Percentiles rank a stretch among this genome's conserved stretches.
phyloP scores from a whole-genome alignment of 495 filamentous ascomycete genomes.

The Aspergillus affinis region DNA sequence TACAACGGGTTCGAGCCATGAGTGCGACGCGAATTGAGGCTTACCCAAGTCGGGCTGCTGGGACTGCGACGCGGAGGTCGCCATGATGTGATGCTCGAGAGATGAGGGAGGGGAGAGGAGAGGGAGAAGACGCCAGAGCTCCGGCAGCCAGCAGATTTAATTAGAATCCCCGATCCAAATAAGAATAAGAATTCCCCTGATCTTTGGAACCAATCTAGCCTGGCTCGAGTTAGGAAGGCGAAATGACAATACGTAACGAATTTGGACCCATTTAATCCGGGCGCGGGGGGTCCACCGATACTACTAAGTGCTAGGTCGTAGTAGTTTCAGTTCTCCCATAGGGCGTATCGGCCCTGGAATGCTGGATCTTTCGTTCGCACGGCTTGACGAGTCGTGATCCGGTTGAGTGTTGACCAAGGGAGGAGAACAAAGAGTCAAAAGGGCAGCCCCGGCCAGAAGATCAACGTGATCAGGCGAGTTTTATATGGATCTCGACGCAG shows the following conservation, averaged over 20 bases:
- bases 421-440: too few species aligned
- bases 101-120: not conserved
- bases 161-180: not conserved
- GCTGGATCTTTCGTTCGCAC: not conserved
- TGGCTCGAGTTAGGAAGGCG: not conserved
- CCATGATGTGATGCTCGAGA: not conserved
- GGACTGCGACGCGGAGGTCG: not conserved
- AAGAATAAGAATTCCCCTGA: not conserved
- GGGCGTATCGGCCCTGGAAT: too few species aligned
- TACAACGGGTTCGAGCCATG: conserved; percentile 62
- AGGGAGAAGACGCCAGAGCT: not conserved
- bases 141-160: not conserved
- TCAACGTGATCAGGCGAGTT: too few species aligned
- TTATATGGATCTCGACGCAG: not conserved
- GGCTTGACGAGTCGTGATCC: too few species aligned
- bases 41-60: conserved; percentile 26
- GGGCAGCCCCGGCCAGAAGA: too few species aligned
- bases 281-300: not conserved
- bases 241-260: not conserved
- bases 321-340: not conserved
- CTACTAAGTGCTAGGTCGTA: too few species aligned
- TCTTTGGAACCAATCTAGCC: not conserved
- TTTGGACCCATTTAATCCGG: not conserved
- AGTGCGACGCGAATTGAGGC: conserved; percentile 33
- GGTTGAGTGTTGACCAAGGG: too few species aligned